Evolutionary conservation across 306 rosid genomes (phyloP), one percentile per base, ranked within the genome.

Genomic region (Cotoneaster glaucophyllus): DNA sequence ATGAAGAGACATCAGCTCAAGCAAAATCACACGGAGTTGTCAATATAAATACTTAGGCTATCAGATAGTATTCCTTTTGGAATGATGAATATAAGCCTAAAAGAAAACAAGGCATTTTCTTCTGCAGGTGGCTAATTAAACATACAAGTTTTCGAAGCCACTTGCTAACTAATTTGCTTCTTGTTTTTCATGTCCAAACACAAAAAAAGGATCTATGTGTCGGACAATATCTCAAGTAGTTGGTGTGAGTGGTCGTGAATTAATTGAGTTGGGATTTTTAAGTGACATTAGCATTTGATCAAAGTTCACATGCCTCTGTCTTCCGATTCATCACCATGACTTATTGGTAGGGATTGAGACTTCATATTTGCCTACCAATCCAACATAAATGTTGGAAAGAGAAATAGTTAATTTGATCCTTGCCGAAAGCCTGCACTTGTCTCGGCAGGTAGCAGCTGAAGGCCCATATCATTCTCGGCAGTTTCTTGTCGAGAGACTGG

Each of bases 11-110:
- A 77, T 7, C 18, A 54, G 10, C 50, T 18, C 21, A 37, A 68
- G 48, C 14, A 18, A 34, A 56, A 66, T 75, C 79, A 80, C 80
- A 50, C 74, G 76, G 37, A 39, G 3, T 19, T 74, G 62, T 50
- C 79, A 61, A 3, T n/a, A 50, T 50, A 50, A 50, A 18, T 50
- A 50, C 54, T 17, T 17, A 50, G 54, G 54, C 54, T 15, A 15
- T 50, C 54, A 17, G 8, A 18, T 37, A 37, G 41, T 37, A 37
- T 37, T 37, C 41, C 41, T 7, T 37, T 37, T 37, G 41, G 41
- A 37, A 37, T 2, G 41, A 37, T 37, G 41, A 37, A 37, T 50
- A 50, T 50, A 50, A 2, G 3, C 54, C 54, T 15, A 41, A 9
- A 41, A 41, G 44, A 41, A 41, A 9, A 41, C 12, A 41, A 41